These are phyloP conservation scores for Emergomyces pasteurianus DNA, from an alignment of 2,329 filamentous ascomycete genomes.

Conservation along the genomic window DNA sequence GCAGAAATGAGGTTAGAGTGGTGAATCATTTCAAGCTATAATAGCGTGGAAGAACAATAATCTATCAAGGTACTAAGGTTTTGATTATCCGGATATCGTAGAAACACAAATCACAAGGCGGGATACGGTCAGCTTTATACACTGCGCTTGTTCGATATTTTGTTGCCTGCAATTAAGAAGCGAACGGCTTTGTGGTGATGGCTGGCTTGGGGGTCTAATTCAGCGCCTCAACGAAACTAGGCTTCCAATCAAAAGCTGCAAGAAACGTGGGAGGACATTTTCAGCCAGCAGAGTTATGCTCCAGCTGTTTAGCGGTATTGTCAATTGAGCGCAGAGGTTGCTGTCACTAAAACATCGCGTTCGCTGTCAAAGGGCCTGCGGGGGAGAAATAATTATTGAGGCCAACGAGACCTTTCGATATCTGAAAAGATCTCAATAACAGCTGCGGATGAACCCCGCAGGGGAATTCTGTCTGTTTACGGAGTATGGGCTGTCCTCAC, in stretches of 20 bases:
- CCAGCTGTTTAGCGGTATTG: background rate
- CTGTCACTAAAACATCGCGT: background rate
- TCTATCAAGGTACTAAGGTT: no score
- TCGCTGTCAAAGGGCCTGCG: background rate
- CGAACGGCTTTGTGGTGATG: background rate
- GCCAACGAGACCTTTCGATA: background rate
- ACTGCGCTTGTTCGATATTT: background rate
- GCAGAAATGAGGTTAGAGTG: background rate
- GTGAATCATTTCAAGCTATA: background rate
- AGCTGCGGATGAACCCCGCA: background rate
- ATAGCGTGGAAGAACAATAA: background rate
- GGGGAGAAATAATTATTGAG: background rate
- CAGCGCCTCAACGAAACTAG: background rate
- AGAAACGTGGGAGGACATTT: background rate
- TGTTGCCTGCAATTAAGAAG: background rate
- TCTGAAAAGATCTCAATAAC: background rate
- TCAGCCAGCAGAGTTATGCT: background rate
- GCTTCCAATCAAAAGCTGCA: background rate
- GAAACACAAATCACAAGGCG: background rate
- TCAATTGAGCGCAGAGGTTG: background rate
- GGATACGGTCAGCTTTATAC: background rate
- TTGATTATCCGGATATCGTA: background rate
- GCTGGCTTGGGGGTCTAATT: background rate
- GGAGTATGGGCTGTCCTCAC: no score
- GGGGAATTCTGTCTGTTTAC: background rate